Evolutionary conservation across 2,329 filamentous ascomycete genomes (phyloP).

Genomic region (Emergomyces africanus): DNA sequence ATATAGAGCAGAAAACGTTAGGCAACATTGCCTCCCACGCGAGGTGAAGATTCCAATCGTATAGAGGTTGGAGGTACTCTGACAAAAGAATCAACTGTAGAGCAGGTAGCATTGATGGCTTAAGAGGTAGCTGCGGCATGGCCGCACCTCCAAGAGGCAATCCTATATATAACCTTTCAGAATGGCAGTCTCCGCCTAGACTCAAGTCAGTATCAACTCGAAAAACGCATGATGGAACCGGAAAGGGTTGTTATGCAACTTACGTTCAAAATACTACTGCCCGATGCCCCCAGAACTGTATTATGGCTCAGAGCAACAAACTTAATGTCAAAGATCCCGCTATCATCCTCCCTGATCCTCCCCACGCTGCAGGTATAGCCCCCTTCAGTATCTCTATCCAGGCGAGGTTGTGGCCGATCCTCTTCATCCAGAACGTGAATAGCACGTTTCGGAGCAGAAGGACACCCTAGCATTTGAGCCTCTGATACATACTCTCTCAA

Average conservation of each 20-base stretch:
- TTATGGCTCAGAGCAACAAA: constrained; percentile 90
- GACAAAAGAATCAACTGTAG: too few species aligned
- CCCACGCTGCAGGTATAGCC: constrained; percentile 91
- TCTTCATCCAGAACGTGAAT: constrained; percentile 84
- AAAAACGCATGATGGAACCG: not conserved
- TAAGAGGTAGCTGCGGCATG: not conserved
- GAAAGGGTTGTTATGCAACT: constrained; percentile 20
- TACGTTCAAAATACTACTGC: constrained; percentile 76
- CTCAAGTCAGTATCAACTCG: not conserved
- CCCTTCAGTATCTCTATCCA: constrained; percentile 72
- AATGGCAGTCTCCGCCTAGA: constrained; percentile 61
- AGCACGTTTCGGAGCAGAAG: constrained; percentile 66
- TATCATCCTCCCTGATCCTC: constrained; percentile 61
- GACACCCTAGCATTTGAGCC: constrained; percentile 70
- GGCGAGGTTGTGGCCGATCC: constrained; percentile 78
- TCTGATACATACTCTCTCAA: constrained; percentile 72
- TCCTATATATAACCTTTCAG: constrained; percentile 68
- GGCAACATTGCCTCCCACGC: too few species aligned
- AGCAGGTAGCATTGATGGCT: not conserved
- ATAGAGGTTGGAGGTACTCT: too few species aligned
- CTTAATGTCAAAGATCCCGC: constrained; percentile 84
- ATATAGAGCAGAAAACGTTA: too few species aligned
- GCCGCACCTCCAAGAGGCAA: too few species aligned
- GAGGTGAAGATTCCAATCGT: too few species aligned
- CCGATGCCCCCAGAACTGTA: constrained; percentile 90